A percentile compares a stretch with the other conserved stretches of the same genome.
Evolutionary conservation across 139 green algal genomes (phyloP).

Genomic region (Chlamydomonas eustigma): DNA sequence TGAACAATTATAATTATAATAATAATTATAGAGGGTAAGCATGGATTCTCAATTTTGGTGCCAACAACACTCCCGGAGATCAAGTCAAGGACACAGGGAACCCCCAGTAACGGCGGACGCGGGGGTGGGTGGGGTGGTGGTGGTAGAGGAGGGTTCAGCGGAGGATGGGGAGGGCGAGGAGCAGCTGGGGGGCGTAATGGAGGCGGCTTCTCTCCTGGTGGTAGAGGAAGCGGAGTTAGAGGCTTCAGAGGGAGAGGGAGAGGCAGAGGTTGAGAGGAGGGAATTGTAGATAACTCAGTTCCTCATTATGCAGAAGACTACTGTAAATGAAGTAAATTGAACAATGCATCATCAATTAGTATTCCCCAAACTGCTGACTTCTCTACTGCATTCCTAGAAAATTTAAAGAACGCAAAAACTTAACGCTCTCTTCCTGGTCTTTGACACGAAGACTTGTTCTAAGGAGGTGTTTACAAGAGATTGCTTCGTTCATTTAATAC

Average conservation of each 20-base stretch:
- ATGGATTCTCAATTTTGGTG: not conserved
- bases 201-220: not conserved
- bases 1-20: not conserved
- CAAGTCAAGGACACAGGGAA: slow-evolving; percentile 1
- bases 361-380: too few species aligned
- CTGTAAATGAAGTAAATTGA: too few species aligned
- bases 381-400: too few species aligned
- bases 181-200: not conserved
- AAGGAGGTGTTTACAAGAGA: too few species aligned
- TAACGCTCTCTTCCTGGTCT: too few species aligned
- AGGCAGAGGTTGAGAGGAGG: too few species aligned
- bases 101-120: not conserved
- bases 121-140: not conserved
- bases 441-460: too few species aligned
- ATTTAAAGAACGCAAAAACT: too few species aligned
- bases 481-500: too few species aligned
- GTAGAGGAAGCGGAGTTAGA: not conserved
- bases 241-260: not conserved
- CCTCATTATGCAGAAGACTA: too few species aligned
- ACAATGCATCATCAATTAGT: too few species aligned
- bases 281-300: too few species aligned
- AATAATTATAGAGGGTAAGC: not conserved
- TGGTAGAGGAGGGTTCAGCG: not conserved
- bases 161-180: not conserved
- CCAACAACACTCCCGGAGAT: slow-evolving; percentile 5